phyloP scores from a whole-genome alignment of 257 asterid species.

The Anisodus tanguticus region DNA sequence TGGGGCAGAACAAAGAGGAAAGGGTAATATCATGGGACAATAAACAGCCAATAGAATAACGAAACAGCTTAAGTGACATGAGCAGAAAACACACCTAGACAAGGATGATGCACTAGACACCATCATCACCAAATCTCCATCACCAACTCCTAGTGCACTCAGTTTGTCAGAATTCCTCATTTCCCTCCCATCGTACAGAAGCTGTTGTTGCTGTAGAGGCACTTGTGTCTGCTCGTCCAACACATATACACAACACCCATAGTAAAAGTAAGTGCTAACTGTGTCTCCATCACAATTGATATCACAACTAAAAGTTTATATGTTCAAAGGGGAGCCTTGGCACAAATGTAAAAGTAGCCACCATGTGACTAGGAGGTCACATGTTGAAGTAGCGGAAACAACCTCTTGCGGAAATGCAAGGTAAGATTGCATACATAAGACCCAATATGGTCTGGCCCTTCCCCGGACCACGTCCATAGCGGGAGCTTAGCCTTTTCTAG shows the following conservation, averaged over 20 bases:
- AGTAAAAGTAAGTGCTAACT: slow-evolving; percentile 24
- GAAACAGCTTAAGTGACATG: background rate
- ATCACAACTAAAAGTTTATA: background rate
- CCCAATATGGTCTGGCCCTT: background rate
- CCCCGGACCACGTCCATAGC: background rate
- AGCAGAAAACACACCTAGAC: slow-evolving; percentile 55
- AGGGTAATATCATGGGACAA: background rate
- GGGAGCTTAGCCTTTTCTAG: background rate
- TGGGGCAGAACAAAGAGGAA: background rate
- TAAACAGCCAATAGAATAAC: background rate
- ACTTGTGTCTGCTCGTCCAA: slow-evolving; percentile 69
- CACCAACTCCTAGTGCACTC: slow-evolving; percentile 72
- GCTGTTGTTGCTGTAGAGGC: slow-evolving; percentile 86
- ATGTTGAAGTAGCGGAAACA: background rate
- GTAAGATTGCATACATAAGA: background rate
- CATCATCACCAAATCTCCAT: slow-evolving; percentile 98
- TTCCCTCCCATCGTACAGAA: slow-evolving; percentile 78
- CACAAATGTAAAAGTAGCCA: background rate
- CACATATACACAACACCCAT: slow-evolving; percentile 23
- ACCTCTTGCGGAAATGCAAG: background rate
- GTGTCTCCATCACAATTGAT: background rate
- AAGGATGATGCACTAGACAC: slow-evolving; percentile 54
- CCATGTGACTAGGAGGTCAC: background rate
- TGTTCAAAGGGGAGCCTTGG: background rate
- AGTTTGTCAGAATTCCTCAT: slow-evolving; percentile 76